phyloP scores from a whole-genome alignment of 2,329 filamentous ascomycete species.

The Raffaelea ambrosiae region DNA sequence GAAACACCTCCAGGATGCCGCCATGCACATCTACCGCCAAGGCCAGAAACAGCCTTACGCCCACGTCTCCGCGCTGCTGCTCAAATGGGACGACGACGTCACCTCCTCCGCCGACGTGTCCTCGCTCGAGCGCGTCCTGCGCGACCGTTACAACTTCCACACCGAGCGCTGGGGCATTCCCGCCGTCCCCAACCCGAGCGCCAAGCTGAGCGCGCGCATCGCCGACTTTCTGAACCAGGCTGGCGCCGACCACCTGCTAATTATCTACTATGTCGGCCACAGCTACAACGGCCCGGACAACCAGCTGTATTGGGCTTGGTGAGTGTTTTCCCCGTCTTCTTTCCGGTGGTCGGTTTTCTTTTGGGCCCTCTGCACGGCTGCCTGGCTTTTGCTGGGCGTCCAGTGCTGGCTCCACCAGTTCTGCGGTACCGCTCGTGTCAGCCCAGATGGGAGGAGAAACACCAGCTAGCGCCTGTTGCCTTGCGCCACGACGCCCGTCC shows the following conservation, averaged over 20 bases:
- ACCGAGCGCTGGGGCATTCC: constrained; percentile 56
- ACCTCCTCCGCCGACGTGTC: constrained; percentile 44
- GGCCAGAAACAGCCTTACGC: constrained; percentile 49
- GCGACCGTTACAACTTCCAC: constrained; percentile 51
- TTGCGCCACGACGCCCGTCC: no score
- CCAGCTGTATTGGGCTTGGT: constrained; percentile 61
- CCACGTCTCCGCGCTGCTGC: constrained; percentile 49
- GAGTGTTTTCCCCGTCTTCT: constrained; percentile 28
- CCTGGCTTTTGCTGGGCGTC: background rate
- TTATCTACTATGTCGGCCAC: constrained; percentile 57
- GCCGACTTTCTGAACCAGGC: constrained; percentile 51
- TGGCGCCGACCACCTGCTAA: constrained; percentile 49
- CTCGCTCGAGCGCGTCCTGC: constrained; percentile 48
- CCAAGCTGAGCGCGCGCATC: constrained; percentile 54
- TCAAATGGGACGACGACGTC: constrained; percentile 55
- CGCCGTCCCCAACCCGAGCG: constrained; percentile 47
- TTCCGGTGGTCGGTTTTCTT: no score
- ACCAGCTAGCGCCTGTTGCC: no score
- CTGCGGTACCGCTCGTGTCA: no score
- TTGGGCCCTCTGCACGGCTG: constrained; percentile 1
- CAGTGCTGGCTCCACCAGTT: background rate
- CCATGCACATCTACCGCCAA: constrained; percentile 58
- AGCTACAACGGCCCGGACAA: constrained; percentile 50
- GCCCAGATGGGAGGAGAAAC: no score
- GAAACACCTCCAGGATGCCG: constrained; percentile 59